phyloP scores from a whole-genome alignment of 192 early-diverging fungal species.

The Dimargaris cristalligena region DNA sequence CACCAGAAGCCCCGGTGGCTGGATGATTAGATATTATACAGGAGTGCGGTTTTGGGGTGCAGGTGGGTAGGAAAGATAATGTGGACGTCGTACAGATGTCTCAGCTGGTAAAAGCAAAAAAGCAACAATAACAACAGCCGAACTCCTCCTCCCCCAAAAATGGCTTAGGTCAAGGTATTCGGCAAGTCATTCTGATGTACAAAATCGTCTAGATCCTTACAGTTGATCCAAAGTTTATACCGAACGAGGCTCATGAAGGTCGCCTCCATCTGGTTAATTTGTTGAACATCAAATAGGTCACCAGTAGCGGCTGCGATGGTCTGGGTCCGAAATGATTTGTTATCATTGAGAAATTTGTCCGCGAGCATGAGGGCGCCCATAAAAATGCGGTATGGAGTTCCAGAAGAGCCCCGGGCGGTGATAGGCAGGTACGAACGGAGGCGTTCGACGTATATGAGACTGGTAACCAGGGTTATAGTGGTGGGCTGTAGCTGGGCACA shows the following conservation, averaged over 20 bases:
- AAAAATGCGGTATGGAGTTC: conserved; percentile 58
- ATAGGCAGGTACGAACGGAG: conserved; percentile 40
- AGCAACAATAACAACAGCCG: no score
- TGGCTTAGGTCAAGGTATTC: not conserved
- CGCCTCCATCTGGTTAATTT: conserved; percentile 8
- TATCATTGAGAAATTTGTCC: conserved; percentile 31
- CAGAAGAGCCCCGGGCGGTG: conserved; percentile 44
- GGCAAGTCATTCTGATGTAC: not conserved
- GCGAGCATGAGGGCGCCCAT: conserved; percentile 49
- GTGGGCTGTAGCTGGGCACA: not conserved
- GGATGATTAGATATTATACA: no score
- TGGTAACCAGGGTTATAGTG: conserved; percentile 30
- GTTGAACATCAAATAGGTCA: not conserved
- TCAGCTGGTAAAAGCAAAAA: no score
- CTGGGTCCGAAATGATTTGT: not conserved
- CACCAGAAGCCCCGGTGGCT: no score
- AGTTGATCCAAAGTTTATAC: not conserved
- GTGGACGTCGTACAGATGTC: no score
- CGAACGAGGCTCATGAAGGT: not conserved
- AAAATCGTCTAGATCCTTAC: not conserved
- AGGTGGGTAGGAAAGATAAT: no score
- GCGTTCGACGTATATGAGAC: conserved; percentile 53
- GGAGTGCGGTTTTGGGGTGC: no score
- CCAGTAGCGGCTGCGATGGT: conserved; percentile 5
- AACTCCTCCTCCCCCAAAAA: not conserved